Evolutionary conservation across 2,329 filamentous ascomycete genomes (phyloP), one percentile per base, ranked within the genome.

Genomic region (Ophiosphaerella narmari): DNA sequence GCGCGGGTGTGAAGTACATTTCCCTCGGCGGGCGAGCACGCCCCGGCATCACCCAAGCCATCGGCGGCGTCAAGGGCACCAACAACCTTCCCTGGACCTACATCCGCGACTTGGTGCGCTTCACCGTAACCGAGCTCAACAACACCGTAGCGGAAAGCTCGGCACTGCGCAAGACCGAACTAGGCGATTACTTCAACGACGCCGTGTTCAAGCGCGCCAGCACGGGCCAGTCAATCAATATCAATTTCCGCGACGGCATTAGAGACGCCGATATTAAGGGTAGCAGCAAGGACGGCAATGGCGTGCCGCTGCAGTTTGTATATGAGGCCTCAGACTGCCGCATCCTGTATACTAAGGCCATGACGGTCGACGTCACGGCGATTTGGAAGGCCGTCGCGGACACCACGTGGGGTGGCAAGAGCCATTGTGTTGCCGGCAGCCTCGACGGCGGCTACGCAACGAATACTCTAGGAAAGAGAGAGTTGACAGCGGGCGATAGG

Each of bases 11-110:
- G 2, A 80, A 80, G 55, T 81, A 80, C 32, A 77, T 87, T 39
- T 77, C 77, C 1, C 74, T 86, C 21, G 86, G 87, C 8, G 87
- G 87, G 1, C 80, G 82, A 1, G 81, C 86, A 0, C 70, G 73
- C 9, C 60, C 75, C 0, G 74, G 72, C 3, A 78, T 80, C 0
- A 88, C 86, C 0, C 72, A 74, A 54, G 72, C 72, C 32, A 74
- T 87, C 14, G 85, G 86, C n/a, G 86, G 86, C n/a, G 80, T 84
- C 40, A 85, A 86, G 60, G 86, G 86, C 29, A 73, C 74, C 0
- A 75, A 80, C 55, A 63, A 70, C 48, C 58, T 47, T 16, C 59
- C 61, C 0, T 72, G 66, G 67, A 44, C 43, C 18, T 69, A 66
- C 51, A 71, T 74, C 43, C 68, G 72, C 41, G 46, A 46, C 18